Conservation (phyloP, 805 yeast species). For the Cyberlindnera amylophila region DNA sequence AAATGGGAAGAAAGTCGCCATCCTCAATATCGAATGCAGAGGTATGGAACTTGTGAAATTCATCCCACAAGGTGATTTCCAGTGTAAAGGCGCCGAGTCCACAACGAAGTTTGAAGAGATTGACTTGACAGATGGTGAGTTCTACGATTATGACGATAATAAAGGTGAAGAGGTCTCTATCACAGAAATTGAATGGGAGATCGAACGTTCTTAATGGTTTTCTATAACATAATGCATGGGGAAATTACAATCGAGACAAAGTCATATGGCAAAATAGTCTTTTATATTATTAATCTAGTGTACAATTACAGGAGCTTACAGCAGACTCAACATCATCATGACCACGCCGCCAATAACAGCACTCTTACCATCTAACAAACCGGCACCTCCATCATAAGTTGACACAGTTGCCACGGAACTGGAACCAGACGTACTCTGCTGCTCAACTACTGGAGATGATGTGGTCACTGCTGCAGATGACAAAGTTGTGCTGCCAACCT, state of each 20-base stretch:
- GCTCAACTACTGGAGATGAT: background rate
- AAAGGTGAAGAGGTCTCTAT: conserved; percentile 77
- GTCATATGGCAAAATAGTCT: too few relatives aligned
- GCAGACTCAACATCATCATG: background rate
- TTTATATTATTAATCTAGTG: too few relatives aligned
- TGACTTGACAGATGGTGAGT: conserved; percentile 76
- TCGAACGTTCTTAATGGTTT: conserved; percentile 37
- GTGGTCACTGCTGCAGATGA: background rate
- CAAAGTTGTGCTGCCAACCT: background rate
- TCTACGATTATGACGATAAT: conserved; percentile 94
- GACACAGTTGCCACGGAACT: conserved; percentile 5
- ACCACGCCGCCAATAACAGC: background rate
- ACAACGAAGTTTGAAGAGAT: conserved; percentile 55
- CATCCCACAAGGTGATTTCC: conserved; percentile 60
- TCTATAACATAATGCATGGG: too few relatives aligned
- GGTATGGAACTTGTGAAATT: conserved; percentile 76
- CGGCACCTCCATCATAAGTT: conserved; percentile 9
- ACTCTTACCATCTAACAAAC: background rate
- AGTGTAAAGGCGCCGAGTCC: conserved; percentile 50
- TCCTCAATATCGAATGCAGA: conserved; percentile 77
- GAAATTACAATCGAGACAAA: too few relatives aligned
- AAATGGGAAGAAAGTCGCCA: conserved; percentile 37
- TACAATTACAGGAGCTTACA: background rate
- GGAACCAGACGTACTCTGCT: background rate
- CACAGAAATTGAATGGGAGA: conserved; percentile 66